Percentiles rank a stretch among this genome's conserved stretches.
Evolutionary conservation across 371 early-diverging fungal species (phyloP).

Genomic region (Rhizopus stolonifer): DNA sequence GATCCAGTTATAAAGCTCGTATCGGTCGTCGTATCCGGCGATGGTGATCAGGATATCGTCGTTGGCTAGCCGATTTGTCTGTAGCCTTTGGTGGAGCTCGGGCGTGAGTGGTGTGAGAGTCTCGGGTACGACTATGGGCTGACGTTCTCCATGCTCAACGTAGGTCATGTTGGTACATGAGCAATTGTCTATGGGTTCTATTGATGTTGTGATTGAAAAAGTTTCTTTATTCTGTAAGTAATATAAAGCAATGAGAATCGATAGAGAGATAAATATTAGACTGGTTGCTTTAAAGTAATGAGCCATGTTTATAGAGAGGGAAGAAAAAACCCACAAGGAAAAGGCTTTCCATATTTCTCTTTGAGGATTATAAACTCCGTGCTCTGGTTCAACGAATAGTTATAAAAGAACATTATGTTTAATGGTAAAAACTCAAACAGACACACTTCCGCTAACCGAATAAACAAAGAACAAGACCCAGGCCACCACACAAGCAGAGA

Average conservation of each 20-base stretch:
- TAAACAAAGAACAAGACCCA: slow-evolving; percentile 37
- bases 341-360: too few relatives aligned
- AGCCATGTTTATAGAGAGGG: too few relatives aligned
- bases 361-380: too few relatives aligned
- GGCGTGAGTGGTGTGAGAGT: slow-evolving; percentile 5
- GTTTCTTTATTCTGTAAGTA: neutral
- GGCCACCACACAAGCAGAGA: slow-evolving; percentile 16
- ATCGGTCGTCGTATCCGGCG: slow-evolving; percentile 15
- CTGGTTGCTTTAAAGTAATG: neutral
- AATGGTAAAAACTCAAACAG: slow-evolving; percentile 23
- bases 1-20: slow-evolving; percentile 27
- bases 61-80: slow-evolving; percentile 1
- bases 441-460: slow-evolving; percentile 18
- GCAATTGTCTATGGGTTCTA: neutral
- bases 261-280: neutral
- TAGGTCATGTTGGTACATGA: neutral
- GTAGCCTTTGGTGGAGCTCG: slow-evolving; percentile 16
- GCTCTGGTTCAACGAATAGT: too few relatives aligned
- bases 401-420: too few relatives aligned
- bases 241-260: neutral
- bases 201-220: neutral
- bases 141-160: slow-evolving; percentile 12
- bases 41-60: slow-evolving; percentile 5
- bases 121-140: slow-evolving; percentile 21
- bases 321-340: too few relatives aligned